Evolutionary conservation across 805 yeast species (phyloP).

Genomic region (Yarrowia bubula): DNA sequence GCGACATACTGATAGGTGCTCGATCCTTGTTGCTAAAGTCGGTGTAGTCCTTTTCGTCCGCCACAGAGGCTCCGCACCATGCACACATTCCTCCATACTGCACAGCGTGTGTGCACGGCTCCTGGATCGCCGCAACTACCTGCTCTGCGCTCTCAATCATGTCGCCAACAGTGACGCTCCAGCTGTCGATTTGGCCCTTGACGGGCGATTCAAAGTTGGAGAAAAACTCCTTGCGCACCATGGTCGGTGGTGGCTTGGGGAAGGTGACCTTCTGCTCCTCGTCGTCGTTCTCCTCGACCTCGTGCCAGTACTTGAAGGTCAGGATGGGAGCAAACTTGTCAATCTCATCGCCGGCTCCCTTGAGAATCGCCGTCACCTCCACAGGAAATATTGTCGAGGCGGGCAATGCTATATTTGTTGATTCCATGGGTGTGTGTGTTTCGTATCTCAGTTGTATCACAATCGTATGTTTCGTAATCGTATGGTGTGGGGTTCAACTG

Average conservation of each 20-base stretch:
- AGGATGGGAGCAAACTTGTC: conserved; percentile 54
- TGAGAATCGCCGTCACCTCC: conserved; percentile 53
- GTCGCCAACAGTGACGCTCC: conserved; percentile 58
- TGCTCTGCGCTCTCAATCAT: conserved; percentile 50
- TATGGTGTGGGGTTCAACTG: background rate
- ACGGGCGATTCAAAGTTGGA: conserved; percentile 74
- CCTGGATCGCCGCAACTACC: conserved; percentile 57
- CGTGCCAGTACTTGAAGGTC: conserved; percentile 66
- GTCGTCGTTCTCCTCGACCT: conserved; percentile 40
- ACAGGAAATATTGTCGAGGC: conserved; percentile 65
- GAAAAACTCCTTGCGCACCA: conserved; percentile 41
- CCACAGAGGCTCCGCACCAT: conserved; percentile 75
- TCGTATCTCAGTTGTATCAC: background rate
- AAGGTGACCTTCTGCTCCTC: conserved; percentile 35
- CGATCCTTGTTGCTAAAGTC: conserved; percentile 67
- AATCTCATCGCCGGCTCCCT: conserved; percentile 48
- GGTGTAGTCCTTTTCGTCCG: conserved; percentile 64
- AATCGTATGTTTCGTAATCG: background rate
- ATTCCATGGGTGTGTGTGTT: background rate
- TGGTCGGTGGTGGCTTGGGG: conserved; percentile 29
- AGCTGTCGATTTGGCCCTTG: conserved; percentile 59
- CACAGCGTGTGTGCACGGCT: conserved; percentile 88
- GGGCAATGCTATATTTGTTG: conserved; percentile 57
- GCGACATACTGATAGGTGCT: conserved; percentile 86
- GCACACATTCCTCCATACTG: conserved; percentile 97